Base-by-base conservation (phyloP, 352 stramenopile species). In the Phytopythium kandeliae region DNA sequence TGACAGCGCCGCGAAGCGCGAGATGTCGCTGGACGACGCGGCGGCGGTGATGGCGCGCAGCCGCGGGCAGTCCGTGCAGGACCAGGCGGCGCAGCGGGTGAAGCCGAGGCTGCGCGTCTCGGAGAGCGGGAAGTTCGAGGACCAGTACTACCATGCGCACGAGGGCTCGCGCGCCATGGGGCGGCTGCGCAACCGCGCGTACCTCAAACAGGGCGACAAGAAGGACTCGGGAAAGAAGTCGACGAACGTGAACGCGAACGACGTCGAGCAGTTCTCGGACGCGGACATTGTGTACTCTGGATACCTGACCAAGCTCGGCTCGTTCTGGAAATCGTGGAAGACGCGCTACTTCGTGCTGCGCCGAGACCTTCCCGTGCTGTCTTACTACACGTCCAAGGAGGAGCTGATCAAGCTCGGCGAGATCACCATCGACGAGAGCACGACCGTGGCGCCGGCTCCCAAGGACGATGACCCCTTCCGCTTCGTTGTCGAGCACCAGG, bases 261-360 rank as follows among this genome's bases (percentile, higher is more conserved):
- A 90, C 41, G 76, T 88, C 25, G 84, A 95, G 50, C 80, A 91
- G 63, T 95, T 95, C 56, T 92, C 79, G 12, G 79, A 92, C 49
- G 71, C 84, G 10, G 81, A 95, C 45, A 92, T 95, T 41, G 68
- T 91, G 36, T 86, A 72, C 22, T 72, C 68, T 19, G 84, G 84
- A 7, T 91, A 90, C 50, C 59, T 95, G 31, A 68, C 90, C 42
- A 95, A 95, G 54, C 79, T 89, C 34, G 84, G 84, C 17, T 95
- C 84, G 28, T 95, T 92, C 67, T 95, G 84, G 84, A 90, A 91
- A 58, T 89, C 76, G 7, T 95, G 84, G 84, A 67, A 75, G 40
- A 74, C 75, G 2, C 69, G 84, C 19, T 95, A 89, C 52, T 95
- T 95, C 45, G 89, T 95, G 48, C 44, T 95, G 49, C 78, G 84